Evolutionary conservation across 352 stramenopile species (phyloP).

Genomic region (Aphanomyces astaci): DNA sequence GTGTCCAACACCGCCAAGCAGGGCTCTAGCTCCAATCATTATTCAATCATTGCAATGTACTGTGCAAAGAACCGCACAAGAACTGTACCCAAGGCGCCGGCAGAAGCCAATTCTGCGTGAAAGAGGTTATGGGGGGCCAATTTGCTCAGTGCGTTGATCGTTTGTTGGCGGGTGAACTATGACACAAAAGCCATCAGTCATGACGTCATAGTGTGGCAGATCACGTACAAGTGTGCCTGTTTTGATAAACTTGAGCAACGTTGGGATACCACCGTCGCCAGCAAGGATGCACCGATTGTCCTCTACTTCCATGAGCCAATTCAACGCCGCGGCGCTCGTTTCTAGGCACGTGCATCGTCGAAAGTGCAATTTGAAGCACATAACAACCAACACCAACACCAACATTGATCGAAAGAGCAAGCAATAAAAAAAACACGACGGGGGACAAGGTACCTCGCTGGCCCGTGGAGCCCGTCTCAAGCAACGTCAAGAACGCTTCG

Average conservation of each 20-base stretch:
- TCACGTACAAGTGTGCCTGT: too few relatives aligned
- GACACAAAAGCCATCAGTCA: background rate
- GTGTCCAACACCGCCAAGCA: background rate
- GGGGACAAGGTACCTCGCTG: background rate
- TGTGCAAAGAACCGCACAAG: too few relatives aligned
- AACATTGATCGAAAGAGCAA: too few relatives aligned
- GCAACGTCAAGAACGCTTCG: slow-evolving; percentile 12
- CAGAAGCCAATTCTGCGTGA: slow-evolving; percentile 1
- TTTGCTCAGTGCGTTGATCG: slow-evolving; percentile 14
- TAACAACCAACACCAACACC: too few relatives aligned
- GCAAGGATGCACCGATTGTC: slow-evolving; percentile 14
- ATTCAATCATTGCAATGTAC: too few relatives aligned
- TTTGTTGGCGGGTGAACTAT: slow-evolving; percentile 21
- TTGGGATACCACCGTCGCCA: slow-evolving; percentile 8
- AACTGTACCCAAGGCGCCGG: slow-evolving; percentile 3
- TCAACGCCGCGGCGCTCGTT: slow-evolving; percentile 13
- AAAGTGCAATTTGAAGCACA: too few relatives aligned
- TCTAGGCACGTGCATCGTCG: too few relatives aligned
- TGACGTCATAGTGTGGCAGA: background rate
- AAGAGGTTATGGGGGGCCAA: slow-evolving; percentile 10
- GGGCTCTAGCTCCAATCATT: slow-evolving; percentile 7
- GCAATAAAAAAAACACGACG: too few relatives aligned
- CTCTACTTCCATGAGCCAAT: slow-evolving; percentile 19
- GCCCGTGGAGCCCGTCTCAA: slow-evolving; percentile 1
- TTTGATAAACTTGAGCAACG: slow-evolving; percentile 7